Evolutionary conservation across 2,329 filamentous ascomycete genomes (phyloP), one percentile per base, ranked within the genome.

Genomic region (Chaetomiaceae sp.): DNA sequence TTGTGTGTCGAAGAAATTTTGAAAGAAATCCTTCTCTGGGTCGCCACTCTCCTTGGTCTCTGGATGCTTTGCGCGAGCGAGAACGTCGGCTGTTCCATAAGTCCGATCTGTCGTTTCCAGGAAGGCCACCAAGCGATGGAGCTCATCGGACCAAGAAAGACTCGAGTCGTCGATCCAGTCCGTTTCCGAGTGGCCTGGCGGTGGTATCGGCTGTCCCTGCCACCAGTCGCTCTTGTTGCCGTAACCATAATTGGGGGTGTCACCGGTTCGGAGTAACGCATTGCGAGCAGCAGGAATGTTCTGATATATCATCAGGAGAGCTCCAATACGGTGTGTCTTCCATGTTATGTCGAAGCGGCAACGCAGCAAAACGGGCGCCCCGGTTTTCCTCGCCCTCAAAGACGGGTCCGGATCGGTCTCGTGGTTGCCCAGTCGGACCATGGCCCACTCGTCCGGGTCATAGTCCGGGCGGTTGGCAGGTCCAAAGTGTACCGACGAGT

Each of bases 71-170:
- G 4, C 48, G 2, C 45, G 44, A 6, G 68, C 63, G 5, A 83
- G 63, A 5, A 69, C 66, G 49, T 79, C 77, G 19, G 73, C 73
- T 0, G 76, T 78, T 13, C 78, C 82, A 56, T 83, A 83, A 38
- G 74, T 77, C 38, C 82, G 73, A 21, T 83, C 77, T 0, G 81
- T 82, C 9, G 65, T 68, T 50, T 85, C 81, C 3, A 85, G 70
- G 54, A 85, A 84, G 9, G 80, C 81, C 69, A 85, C 75, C 5
- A 85, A 63, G 13, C 82, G 77, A 57, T 84, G 81, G 2, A 83
- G 57, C 62, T 85, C 82, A 20, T 80, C 71, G 9, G 45, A 69
- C 65, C 51, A 79, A 70, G 16, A 70, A 64, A 12, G 72, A 21
- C 17, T 16, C 13, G 37, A 64, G 42, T 63, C 66, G 23, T 37